phyloP scores from a whole-genome alignment of 257 asterid species.

The Scutellaria baicalensis region DNA sequence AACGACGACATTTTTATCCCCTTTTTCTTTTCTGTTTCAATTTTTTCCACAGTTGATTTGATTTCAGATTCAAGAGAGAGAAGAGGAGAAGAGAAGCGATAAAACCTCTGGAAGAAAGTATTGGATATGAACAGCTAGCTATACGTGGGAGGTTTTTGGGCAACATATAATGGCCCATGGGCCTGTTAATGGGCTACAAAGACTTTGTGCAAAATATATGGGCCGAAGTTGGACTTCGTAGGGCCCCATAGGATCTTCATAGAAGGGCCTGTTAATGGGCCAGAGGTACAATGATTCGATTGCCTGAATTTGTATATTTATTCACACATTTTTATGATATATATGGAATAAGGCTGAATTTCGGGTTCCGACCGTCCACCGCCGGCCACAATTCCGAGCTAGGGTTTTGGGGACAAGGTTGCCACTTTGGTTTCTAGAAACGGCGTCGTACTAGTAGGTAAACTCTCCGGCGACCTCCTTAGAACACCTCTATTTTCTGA shows the following conservation, averaged over 20 bases:
- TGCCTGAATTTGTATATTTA: background rate
- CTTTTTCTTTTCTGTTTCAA: background rate
- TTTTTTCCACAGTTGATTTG: background rate
- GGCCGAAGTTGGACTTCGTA: background rate
- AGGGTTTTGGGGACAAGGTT: slow-evolving; percentile 15
- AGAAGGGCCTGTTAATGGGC: background rate
- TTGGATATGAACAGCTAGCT: slow-evolving; percentile 9
- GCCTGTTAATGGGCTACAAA: no score
- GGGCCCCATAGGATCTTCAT: no score
- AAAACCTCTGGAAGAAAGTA: background rate
- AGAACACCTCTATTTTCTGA: background rate
- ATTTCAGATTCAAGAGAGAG: background rate
- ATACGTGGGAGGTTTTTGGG: slow-evolving; percentile 17
- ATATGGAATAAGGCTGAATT: background rate
- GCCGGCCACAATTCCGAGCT: slow-evolving; percentile 10
- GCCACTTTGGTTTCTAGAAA: background rate
- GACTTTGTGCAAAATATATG: background rate
- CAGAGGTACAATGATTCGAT: background rate
- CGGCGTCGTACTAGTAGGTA: slow-evolving; percentile 3
- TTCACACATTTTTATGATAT: background rate
- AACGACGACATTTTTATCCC: slow-evolving; percentile 53
- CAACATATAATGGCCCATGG: background rate
- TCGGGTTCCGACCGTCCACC: slow-evolving; percentile 2
- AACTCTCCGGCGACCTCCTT: background rate
- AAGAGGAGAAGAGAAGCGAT: background rate